Base-by-base conservation (phyloP, 371 early-diverging fungal species). In the Amoeboaphelidium occidentale region DNA sequence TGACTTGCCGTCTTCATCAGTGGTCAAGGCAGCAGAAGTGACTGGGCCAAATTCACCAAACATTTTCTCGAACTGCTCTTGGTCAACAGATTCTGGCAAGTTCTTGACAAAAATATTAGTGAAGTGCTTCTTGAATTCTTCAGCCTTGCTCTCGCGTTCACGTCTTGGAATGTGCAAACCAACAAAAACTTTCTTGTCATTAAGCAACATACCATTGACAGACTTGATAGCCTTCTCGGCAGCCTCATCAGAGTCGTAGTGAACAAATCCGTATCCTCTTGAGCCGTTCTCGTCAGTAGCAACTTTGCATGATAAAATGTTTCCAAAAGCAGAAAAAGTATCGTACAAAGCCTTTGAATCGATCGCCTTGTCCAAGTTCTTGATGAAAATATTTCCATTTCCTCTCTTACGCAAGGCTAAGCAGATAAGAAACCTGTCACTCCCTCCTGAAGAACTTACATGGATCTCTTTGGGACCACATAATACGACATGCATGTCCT, bases 391-490 rank as follows among this genome's bases (percentile, higher is more conserved):
- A 72, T 99, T 99, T 55, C 93, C 96, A 25, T 75, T 68, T 43
- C 94, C 93, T 52, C 78, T 75, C 63, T 78, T 76, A 66, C 97
- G 90, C 55, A 84, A 71, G 49, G 88, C 73, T 24, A n/a, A n/a
- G n/a, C n/a, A n/a, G n/a, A n/a, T n/a, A n/a, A n/a, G n/a, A n/a
- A n/a, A n/a, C n/a, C n/a, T n/a, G n/a, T n/a, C n/a, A n/a, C n/a
- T n/a, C 13, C n/a, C n/a, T n/a, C n/a, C n/a, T n/a, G n/a, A n/a
- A n/a, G n/a, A n/a, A n/a, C n/a, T n/a, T n/a, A n/a, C n/a, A n/a
- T n/a, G 97, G 97, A 70, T 97, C 93, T 54, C 97, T 83, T 74
- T 97, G 90, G 50, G 89, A 88, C 93, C 93, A 97, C 97, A 97
- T 97, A 66, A 97, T 90, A 56, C 97, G 87, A 70, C 93, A 90